A percentile compares a stretch with the other conserved stretches of the same genome.
Conservation (phyloP, 345 rosid species). For the Syzygium aromaticum region DNA sequence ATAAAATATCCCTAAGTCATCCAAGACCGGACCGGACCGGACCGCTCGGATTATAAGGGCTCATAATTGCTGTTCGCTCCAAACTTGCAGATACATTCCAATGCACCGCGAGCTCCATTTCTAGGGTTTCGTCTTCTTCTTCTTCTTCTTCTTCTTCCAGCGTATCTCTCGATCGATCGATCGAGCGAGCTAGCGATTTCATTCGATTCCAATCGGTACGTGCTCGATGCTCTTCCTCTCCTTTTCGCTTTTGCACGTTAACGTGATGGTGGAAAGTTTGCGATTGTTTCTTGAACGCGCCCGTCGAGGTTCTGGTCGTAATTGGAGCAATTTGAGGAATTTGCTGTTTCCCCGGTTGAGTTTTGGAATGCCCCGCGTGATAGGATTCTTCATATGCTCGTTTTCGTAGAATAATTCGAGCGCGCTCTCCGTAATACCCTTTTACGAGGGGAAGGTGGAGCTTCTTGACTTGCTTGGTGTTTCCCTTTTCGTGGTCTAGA, state of each 20-base stretch:
- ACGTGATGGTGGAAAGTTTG: background rate
- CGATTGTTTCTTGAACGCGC: background rate
- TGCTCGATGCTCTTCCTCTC: background rate
- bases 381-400: background rate
- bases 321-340: background rate
- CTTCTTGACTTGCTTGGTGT: background rate
- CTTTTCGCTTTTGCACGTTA: background rate
- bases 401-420: background rate
- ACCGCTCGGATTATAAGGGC: background rate
- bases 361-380: background rate
- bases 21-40: background rate
- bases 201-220: background rate
- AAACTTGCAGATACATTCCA: background rate
- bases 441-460: background rate
- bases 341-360: background rate
- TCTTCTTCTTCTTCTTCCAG: background rate
- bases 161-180: background rate
- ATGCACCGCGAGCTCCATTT: background rate
- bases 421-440: background rate
- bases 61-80: background rate
- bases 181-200: background rate
- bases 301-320: background rate
- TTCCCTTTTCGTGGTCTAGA: background rate
- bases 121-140: background rate
- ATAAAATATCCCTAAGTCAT: background rate